Evolutionary conservation across 1,139 yeast genomes (phyloP), one percentile per base, ranked within the genome.

Genomic region (Tardiomyces depauwii): DNA sequence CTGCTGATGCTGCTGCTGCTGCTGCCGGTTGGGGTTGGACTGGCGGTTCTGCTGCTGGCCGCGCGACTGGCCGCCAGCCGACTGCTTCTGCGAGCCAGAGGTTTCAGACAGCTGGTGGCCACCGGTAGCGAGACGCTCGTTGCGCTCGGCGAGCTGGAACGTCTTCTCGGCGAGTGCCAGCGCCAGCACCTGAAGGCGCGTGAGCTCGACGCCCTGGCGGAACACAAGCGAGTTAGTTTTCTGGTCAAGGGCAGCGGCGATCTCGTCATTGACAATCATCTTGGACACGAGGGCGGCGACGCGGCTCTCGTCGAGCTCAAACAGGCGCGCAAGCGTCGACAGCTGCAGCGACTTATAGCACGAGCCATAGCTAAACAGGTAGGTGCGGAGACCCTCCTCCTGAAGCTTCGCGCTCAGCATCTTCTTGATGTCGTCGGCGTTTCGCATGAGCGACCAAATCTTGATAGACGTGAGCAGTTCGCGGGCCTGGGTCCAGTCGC

Each of bases 311-410:
- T 77, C 65, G 47, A 91, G 70, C 53, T 80, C 82, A 63, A 89
- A 93, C 51, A 79, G 71, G 44, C 72, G 64, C 30, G 88, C 70
- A 56, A 91, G 73, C 57, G 79, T 78, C 21, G 71, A 65, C 47
- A 87, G 65, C n/a, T 95, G 80, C 50, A 89, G 75, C 54, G 85
- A 82, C 51, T 82, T 71, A 69, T 81, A 89, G 60, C 80, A 81
- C 38, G 80, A 66, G 61, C 85, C 86, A 70, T 82, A 88, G 55
- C 87, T 81, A 73, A 87, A 85, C 55, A 91, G 73, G 64, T 84
- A 91, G 23, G 96, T 87, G 68, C 95, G 78, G 61, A 91, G 75
- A 45, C 96, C 95, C 67, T 87, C 96, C 47, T 81, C 71, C 72
- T 89, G 95, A 56, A 91, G 76, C 70, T 87, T 86, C 54, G 73